Evolutionary conservation across 257 asterid species (phyloP).

Genomic region (Nicotiana otophora): DNA sequence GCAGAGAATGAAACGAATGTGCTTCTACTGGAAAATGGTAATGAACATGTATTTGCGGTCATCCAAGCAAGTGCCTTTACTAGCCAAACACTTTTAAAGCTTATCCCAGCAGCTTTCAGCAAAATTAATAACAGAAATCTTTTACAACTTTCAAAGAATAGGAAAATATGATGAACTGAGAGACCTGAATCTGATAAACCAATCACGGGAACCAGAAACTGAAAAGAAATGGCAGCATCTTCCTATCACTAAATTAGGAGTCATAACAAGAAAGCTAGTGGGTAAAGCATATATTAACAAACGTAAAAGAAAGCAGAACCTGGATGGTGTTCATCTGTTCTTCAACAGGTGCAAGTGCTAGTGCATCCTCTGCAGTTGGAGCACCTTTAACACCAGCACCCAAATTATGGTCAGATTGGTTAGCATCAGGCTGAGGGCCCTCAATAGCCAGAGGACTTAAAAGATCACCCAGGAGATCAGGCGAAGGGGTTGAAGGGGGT

Average conservation of each 20-base stretch:
- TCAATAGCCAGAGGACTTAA: constrained; percentile 78
- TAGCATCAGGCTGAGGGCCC: constrained; percentile 42
- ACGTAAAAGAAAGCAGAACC: constrained; percentile 31
- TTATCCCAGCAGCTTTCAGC: constrained; percentile 7
- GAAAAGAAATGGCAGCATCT: not conserved
- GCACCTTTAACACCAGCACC: constrained; percentile 41
- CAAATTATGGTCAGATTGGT: constrained; percentile 41
- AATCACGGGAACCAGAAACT: constrained; percentile 4
- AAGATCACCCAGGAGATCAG: constrained; percentile 88
- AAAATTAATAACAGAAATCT: not conserved
- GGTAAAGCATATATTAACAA: not conserved
- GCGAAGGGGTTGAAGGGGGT: constrained; percentile 55
- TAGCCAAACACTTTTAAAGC: not conserved
- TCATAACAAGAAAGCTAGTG: not conserved
- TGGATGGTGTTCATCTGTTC: constrained; percentile 61
- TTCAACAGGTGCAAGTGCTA: constrained; percentile 77
- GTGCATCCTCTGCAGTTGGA: constrained; percentile 43
- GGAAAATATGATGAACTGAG: not conserved
- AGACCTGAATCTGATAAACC: not conserved
- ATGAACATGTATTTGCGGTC: not conserved
- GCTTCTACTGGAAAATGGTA: not conserved
- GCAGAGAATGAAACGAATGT: not conserved
- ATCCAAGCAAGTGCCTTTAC: not conserved
- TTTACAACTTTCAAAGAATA: not conserved
- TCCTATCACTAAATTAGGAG: not conserved